These are phyloP conservation scores for Quercus tomentella DNA, from an alignment of 331 rosid genomes.

Conservation along the genomic window DNA sequence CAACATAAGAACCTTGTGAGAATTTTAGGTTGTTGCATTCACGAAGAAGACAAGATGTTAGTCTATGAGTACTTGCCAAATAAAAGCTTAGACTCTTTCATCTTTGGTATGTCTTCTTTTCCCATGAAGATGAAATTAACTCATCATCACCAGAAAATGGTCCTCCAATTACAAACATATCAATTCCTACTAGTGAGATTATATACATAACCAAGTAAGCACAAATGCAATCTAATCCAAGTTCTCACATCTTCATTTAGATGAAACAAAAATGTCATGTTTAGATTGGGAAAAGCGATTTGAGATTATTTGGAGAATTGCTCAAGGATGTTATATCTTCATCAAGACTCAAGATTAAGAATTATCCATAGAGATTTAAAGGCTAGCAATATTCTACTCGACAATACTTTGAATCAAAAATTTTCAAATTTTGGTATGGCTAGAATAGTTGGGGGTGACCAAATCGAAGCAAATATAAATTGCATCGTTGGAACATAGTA, in stretches of 20 bases:
- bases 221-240: no score
- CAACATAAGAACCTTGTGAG: conserved; percentile 67
- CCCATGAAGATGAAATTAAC: not conserved
- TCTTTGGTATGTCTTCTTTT: conserved; percentile 38
- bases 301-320: conserved; percentile 33
- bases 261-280: conserved; percentile 28
- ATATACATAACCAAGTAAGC: no score
- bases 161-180: no score
- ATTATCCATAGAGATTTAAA: conserved; percentile 44
- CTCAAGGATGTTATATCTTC: conserved; percentile 49
- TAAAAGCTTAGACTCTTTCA: conserved; percentile 53
- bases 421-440: conserved; percentile 77
- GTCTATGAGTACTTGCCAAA: conserved; percentile 68
- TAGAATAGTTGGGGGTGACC: conserved; percentile 53
- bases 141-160: no score
- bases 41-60: conserved; percentile 51
- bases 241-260: not conserved
- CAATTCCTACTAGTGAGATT: no score
- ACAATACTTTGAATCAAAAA: conserved; percentile 48
- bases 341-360: conserved; percentile 65
- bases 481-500: conserved; percentile 63
- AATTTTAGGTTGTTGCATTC: conserved; percentile 44
- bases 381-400: conserved; percentile 49
- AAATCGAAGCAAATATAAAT: conserved; percentile 44
- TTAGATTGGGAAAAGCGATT: conserved; percentile 47